Conservation (phyloP, 106 monocot genomes). For the Dendrobium chrysotoxum region DNA sequence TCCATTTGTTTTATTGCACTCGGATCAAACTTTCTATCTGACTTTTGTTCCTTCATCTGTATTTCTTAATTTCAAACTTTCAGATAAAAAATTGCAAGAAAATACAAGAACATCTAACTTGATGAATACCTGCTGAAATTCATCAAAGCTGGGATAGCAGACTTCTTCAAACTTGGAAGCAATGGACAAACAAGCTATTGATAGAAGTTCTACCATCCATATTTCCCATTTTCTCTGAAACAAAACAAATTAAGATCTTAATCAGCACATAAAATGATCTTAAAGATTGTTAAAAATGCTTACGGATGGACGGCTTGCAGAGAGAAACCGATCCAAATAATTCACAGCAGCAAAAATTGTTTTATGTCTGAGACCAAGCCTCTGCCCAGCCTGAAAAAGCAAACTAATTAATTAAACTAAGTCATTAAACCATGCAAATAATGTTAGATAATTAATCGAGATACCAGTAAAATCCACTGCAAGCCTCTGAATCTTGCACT, state of each 20-base stretch:
- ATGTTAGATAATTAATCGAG: background rate
- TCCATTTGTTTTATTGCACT: slow-evolving; percentile 62
- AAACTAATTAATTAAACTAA: background rate
- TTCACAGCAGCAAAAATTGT: slow-evolving; percentile 56
- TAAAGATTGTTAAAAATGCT: background rate
- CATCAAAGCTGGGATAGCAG: slow-evolving; percentile 34
- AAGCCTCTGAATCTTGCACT: slow-evolving; percentile 34
- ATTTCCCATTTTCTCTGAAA: slow-evolving; percentile 47
- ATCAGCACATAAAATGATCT: background rate
- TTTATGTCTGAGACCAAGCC: slow-evolving; percentile 19
- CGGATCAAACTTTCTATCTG: slow-evolving; percentile 28
- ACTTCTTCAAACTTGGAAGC: slow-evolving; percentile 75
- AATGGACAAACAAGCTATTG: slow-evolving; percentile 59
- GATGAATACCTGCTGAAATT: slow-evolving; percentile 27
- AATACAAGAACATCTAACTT: background rate
- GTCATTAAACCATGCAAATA: background rate
- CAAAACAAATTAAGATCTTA: background rate
- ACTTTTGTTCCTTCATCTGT: slow-evolving; percentile 50
- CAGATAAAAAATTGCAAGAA: background rate
- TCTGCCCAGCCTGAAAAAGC: slow-evolving; percentile 23
- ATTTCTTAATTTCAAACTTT: background rate
- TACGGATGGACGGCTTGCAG: slow-evolving; percentile 34
- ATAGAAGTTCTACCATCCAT: slow-evolving; percentile 81
- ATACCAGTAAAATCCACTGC: slow-evolving; percentile 48
- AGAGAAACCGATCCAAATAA: slow-evolving; percentile 69